Conservation (phyloP, 2,329 filamentous ascomycete genomes). For the Apiospora saccharicola region DNA sequence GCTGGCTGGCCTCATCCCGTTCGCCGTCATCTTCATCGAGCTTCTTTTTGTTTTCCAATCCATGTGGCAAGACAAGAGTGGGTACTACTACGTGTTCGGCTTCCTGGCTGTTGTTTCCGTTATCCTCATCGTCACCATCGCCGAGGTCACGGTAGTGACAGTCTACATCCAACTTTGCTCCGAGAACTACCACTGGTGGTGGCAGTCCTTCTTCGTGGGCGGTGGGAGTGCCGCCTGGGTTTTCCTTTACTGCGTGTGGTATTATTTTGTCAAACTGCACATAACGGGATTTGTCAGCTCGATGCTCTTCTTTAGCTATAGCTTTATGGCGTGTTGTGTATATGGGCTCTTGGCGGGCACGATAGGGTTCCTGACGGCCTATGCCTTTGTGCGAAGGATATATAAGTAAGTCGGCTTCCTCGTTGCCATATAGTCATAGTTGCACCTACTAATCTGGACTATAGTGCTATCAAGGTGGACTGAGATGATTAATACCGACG, state of each 20-base stretch:
- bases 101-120: constrained; percentile 78
- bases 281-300: constrained; percentile 82
- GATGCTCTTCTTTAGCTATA: constrained; percentile 86
- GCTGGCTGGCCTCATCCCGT: constrained; percentile 80
- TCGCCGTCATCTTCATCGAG: constrained; percentile 89
- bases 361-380: constrained; percentile 83
- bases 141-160: constrained; percentile 83
- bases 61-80: constrained; percentile 88
- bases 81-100: constrained; percentile 91
- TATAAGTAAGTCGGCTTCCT: constrained; percentile 67
- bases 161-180: constrained; percentile 84
- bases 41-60: constrained; percentile 87
- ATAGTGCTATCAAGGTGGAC: constrained; percentile 61
- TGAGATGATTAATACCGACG: constrained; percentile 37
- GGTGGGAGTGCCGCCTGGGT: constrained; percentile 82
- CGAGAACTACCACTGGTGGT: constrained; percentile 94
- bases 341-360: constrained; percentile 85
- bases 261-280: constrained; percentile 81
- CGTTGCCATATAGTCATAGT: not conserved
- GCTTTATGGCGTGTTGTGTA: constrained; percentile 79
- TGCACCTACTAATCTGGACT: constrained; percentile 2
- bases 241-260: constrained; percentile 84
- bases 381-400: constrained; percentile 83
- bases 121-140: constrained; percentile 78
- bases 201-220: constrained; percentile 84